Conservation (phyloP, 129 eudicot genomes). For the Heracleum sosnowskyi region DNA sequence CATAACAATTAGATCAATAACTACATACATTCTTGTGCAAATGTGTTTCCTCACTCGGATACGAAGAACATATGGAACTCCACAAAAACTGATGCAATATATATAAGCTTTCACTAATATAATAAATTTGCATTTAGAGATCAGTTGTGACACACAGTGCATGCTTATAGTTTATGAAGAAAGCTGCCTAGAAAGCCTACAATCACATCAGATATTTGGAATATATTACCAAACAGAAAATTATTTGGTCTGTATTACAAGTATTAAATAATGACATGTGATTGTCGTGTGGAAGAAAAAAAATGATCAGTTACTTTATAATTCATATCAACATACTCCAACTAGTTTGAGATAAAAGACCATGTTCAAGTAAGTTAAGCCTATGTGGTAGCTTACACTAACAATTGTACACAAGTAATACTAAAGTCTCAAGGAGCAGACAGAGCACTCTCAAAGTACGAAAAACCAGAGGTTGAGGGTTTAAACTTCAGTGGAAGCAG, state of each 20-base stretch:
- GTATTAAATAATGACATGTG: neutral
- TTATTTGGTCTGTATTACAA: neutral
- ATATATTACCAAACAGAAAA: neutral
- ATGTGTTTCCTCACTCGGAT: neutral
- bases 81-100: neutral
- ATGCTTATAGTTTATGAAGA: neutral
- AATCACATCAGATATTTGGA: neutral
- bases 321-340: neutral
- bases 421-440: neutral
- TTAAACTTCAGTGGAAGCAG: neutral
- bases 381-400: neutral
- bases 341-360: neutral
- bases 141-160: neutral
- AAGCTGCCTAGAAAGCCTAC: neutral
- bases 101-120: neutral
- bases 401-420: neutral
- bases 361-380: neutral
- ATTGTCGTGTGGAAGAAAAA: neutral
- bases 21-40: neutral
- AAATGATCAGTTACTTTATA: neutral
- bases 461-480: neutral
- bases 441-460: neutral
- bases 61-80: neutral
- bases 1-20: neutral
- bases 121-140: neutral